phyloP scores from a whole-genome alignment of 192 early-diverging fungal genomes.

The Umbelopsis sp. region DNA sequence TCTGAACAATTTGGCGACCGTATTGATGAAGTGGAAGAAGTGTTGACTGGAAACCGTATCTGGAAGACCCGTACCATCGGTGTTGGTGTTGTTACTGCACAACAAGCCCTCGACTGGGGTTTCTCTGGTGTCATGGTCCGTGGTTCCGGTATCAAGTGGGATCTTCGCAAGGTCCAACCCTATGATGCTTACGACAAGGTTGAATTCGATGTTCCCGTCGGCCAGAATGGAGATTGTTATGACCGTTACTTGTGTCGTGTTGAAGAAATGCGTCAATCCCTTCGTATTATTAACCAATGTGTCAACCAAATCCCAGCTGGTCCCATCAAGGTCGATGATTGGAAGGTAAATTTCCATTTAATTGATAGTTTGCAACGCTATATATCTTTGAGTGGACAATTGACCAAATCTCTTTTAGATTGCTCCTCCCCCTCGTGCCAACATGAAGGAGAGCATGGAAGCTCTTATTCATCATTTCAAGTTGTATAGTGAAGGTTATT shows the following conservation, averaged over 20 bases:
- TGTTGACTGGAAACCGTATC: conserved; percentile 91
- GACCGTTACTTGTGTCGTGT: conserved; percentile 96
- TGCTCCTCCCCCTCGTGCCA: conserved; percentile 84
- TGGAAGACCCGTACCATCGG: conserved; percentile 90
- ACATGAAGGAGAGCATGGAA: conserved; percentile 99
- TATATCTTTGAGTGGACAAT: not conserved
- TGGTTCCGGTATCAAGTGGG: conserved; percentile 91
- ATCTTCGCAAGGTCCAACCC: conserved; percentile 90
- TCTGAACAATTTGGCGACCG: conserved; percentile 86
- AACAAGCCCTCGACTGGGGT: conserved; percentile 90
- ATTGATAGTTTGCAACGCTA: not conserved
- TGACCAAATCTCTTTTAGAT: conserved; percentile 43
- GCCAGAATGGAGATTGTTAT: conserved; percentile 93
- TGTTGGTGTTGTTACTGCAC: conserved; percentile 83
- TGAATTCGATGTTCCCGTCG: conserved; percentile 97
- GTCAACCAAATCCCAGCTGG: conserved; percentile 95
- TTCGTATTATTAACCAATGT: conserved; percentile 95
- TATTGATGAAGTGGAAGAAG: conserved; percentile 94
- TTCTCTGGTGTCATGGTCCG: conserved; percentile 97
- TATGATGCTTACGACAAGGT: conserved; percentile 96
- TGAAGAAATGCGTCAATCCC: conserved; percentile 98
- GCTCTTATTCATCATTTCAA: conserved; percentile 99
- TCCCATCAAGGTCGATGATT: conserved; percentile 93
- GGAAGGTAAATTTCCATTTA: conserved; percentile 59
- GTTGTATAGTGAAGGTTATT: conserved; percentile 97